Base-by-base conservation (phyloP, 2,329 filamentous ascomycete species). In the Phialophora expanda region DNA sequence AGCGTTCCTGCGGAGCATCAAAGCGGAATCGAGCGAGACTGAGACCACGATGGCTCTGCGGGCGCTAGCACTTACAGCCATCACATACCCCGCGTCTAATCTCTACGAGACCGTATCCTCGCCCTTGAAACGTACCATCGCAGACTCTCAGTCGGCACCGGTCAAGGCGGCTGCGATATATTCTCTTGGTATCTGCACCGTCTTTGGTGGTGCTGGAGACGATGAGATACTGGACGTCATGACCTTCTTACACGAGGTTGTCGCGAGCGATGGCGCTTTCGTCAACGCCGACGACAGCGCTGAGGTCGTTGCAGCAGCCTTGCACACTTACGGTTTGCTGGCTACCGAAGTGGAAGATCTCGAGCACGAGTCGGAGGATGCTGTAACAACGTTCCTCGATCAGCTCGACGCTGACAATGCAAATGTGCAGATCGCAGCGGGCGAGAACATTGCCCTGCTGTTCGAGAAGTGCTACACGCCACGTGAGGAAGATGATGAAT, bases 361-460 rank as follows among this genome's bases (percentile, higher is more conserved):
- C 51, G 87, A 91, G 71, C 84, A 86, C 17, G 84, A 88, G 66
- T 91, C 89, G 34, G 88, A 92, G 69, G 80, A 86, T 30, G 89
- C 91, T 17, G 85, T 95, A 72, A 90, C 95, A 61, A 88, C 89
- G 1, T 92, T 97, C 72, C 88, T 91, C 50, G 92, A 96, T 56
- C 93, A 96, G 77, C 88, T 97, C 20, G 88, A 93, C 66, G 92
- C 90, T 75, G 83, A 83, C 34, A 88, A 92, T 65, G 81, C 87
- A 0, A 81, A 85, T 8, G 90, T 96, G 0, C 91, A 95, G 73
- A 87, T 92, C 54, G 87, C 89, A 3, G 90, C 92, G 0, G 92
- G 90, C 3, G 86, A 90, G 74, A 91, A 91, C 75, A 93, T 96
- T 66, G 92, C 92, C 0, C 82, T 96, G 9, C 82, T 96, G 11